Base-by-base conservation (phyloP, 2,329 filamentous ascomycete species). In the Trichoderma sp. region DNA sequence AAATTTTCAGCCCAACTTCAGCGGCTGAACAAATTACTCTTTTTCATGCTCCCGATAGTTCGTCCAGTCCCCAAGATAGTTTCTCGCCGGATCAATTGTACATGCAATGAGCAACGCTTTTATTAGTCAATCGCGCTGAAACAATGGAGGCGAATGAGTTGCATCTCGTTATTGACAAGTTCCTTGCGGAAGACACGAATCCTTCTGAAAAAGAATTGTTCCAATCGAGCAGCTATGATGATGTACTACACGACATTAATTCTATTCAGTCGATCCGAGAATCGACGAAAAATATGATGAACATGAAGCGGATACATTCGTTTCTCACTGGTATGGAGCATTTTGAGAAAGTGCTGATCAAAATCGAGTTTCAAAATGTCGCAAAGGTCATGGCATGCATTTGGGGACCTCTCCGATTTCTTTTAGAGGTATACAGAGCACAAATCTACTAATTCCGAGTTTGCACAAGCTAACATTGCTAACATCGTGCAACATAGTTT, bases 261-360 rank as follows among this genome's bases (percentile, higher is more conserved):
- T 2, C 27, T 12, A 52, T 64, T 7, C 60, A 64, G 22, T 64
- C 60, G 1, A 27, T 17, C 3, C 48, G 60, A 29, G 60, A 53
- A 29, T 7, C n/a, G 17, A 64, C 17, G 0, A 64, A 17, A 32
- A 64, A 17, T 4, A 64, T 64, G 60, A 53, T 64, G 8, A 64
- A 64, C 9, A 64, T 64, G 60, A 64, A 15, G 25, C 35, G 60
- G 8, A 25, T 64, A 12, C 6, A 53, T 1, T 48, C 34, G 9
- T 64, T 64, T 22, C 45, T 64, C 7, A 64, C 22, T 3, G 60
- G 60, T 34, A 64, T 64, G 60, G 48, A n/a, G 1, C 48, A 53
- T 22, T 50, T 64, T 9, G 60, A 64, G n/a, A 64, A 53, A 1
- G 22, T 64, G 17, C 9, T 64, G 2, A 1, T 17, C 13, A 25